Base-by-base conservation (phyloP, 2,329 filamentous ascomycete species). In the Incumbomyces delicatus region DNA sequence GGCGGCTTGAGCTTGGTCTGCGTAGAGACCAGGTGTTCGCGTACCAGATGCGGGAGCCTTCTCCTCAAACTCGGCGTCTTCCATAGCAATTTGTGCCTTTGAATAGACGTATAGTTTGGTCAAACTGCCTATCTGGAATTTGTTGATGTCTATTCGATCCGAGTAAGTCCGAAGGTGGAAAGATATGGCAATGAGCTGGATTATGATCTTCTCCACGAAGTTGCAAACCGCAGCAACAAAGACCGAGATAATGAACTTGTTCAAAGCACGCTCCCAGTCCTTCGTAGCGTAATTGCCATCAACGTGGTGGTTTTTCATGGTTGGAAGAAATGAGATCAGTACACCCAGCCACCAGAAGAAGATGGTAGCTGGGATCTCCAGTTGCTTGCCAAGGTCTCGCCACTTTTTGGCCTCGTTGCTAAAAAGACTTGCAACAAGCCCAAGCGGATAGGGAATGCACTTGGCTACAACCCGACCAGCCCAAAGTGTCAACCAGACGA, bases 341-440 rank as follows among this genome's bases (percentile, higher is more conserved):
- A 94, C 78, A 13, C 85, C 85, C 11, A 96, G 72, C 76, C 86
- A 83, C 90, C 90, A 96, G 55, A 95, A 81, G 65, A 95, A 95
- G 3, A 95, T 66, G 0, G 88, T 88, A 0, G 82, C 81, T 11
- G 87, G 87, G 0, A 96, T 67, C 63, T 96, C 90, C 38, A 96
- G 75, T 57, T 88, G 81, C 49, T 81, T 82, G 16, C 87, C 88
- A 61, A 95, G 80, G 58, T 94, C 89, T 58, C 81, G 82, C 89
- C 89, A 95, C 62, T 95, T 95, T 69, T 92, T 94, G 59, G 80
- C 76, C 56, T 86, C 90, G 62, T 88, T 92, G 13, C 89, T 92
- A 59, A 87, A 81, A 4, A 90, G 70, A 57, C 81, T 86, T 4
- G 87, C 81, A 13, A 85, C 48, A 1, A 83, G 57, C 1, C 78